Evolutionary conservation across 2,329 filamentous ascomycete genomes (phyloP).

Genomic region (Ophidiomyces ophidiicola): DNA sequence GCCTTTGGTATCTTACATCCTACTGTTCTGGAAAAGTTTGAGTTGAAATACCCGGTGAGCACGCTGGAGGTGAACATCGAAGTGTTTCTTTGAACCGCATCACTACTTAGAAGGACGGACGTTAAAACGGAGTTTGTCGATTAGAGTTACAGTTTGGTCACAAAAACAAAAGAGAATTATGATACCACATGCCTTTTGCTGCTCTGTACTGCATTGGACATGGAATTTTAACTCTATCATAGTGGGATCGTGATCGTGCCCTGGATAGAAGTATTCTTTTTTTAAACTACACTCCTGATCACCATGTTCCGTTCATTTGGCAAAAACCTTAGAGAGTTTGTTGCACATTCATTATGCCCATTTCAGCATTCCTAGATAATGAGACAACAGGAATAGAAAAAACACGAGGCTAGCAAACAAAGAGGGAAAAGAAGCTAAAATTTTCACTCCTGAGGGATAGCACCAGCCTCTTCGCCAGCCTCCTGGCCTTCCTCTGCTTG

Average conservation of each 20-base stretch:
- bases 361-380: constrained; percentile 7
- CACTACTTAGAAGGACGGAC: too few species aligned
- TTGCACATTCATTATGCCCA: constrained; percentile 10
- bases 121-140: neutral
- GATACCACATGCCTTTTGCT: neutral
- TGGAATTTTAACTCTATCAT: constrained; percentile 1
- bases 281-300: constrained; percentile 11
- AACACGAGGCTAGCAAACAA: constrained; percentile 5
- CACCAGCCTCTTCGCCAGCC: constrained; percentile 29
- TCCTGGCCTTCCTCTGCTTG: constrained; percentile 41
- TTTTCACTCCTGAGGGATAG: constrained; percentile 37
- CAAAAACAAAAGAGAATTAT: too few species aligned
- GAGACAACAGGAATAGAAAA: constrained; percentile 4
- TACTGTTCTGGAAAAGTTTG: constrained; percentile 83
- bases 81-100: constrained; percentile 56
- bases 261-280: constrained; percentile 7
- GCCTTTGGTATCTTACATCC: constrained; percentile 92
- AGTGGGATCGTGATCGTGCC: constrained; percentile 1
- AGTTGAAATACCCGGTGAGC: constrained; percentile 84
- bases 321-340: constrained; percentile 6
- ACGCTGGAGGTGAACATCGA: constrained; percentile 91
- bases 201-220: neutral
- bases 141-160: neutral
- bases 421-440: constrained; percentile 10
- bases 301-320: constrained; percentile 9